These are phyloP conservation scores for Castanea mollissima DNA, from an alignment of 306 rosid species.

Conservation along the genomic window DNA sequence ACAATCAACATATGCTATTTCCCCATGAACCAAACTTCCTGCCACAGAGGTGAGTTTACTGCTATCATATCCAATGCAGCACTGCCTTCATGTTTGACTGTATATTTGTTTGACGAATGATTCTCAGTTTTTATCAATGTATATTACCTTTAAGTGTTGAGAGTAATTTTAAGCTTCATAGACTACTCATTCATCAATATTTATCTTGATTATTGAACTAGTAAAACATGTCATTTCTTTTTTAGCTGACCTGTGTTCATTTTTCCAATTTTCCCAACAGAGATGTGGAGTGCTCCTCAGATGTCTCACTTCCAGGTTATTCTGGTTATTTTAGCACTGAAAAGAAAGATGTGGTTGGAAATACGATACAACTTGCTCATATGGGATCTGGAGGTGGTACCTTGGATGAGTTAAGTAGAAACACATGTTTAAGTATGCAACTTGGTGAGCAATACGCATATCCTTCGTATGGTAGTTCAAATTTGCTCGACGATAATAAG, in stretches of 20 bases:
- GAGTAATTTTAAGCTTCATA: background rate
- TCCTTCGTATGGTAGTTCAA: constrained; percentile 33
- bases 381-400: constrained; percentile 47
- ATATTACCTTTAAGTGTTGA: background rate
- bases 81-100: background rate
- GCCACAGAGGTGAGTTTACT: constrained; percentile 50
- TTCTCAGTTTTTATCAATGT: background rate
- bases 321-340: constrained; percentile 39
- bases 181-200: background rate
- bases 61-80: background rate
- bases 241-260: constrained; percentile 13
- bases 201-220: background rate
- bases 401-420: constrained; percentile 48
- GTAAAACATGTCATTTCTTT: background rate
- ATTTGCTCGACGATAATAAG: constrained; percentile 33
- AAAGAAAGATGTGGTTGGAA: constrained; percentile 46
- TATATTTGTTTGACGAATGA: background rate
- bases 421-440: constrained; percentile 44
- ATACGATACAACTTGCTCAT: constrained; percentile 42
- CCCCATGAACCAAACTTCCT: constrained; percentile 49
- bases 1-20: constrained; percentile 44
- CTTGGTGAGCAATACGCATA: constrained; percentile 47
- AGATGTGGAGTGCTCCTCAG: constrained; percentile 57
- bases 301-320: constrained; percentile 46
- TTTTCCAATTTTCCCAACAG: constrained; percentile 34